phyloP scores from a whole-genome alignment of 495 filamentous ascomycete species.

The Podospora pseudoanserina region DNA sequence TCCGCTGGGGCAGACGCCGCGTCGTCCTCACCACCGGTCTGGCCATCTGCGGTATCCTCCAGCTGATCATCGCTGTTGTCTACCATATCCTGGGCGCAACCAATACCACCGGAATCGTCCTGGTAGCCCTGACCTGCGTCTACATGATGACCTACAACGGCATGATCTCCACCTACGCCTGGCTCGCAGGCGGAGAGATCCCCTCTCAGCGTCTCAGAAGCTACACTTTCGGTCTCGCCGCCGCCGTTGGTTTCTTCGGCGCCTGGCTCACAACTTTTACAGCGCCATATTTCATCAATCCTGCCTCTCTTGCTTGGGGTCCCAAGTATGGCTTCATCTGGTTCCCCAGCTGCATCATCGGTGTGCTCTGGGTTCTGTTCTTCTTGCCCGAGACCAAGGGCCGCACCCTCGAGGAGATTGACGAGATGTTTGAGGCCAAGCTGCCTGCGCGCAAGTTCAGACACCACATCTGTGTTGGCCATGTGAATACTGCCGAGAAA shows the following conservation, averaged over 20 bases:
- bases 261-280: slow-evolving; percentile 59
- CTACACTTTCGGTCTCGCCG: slow-evolving; percentile 56
- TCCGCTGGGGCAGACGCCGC: slow-evolving; percentile 52
- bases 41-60: slow-evolving; percentile 49
- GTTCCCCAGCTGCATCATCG: slow-evolving; percentile 40
- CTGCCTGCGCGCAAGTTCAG: slow-evolving; percentile 44
- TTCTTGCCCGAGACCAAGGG: slow-evolving; percentile 56
- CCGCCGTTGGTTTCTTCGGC: slow-evolving; percentile 51
- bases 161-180: slow-evolving; percentile 55
- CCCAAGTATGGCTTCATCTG: slow-evolving; percentile 56
- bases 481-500: neutral
- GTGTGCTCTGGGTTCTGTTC: slow-evolving; percentile 45
- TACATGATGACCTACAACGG: slow-evolving; percentile 57
- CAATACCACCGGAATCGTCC: slow-evolving; percentile 46
- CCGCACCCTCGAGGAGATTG: slow-evolving; percentile 54
- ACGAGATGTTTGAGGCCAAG: slow-evolving; percentile 54
- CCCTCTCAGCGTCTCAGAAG: slow-evolving; percentile 52
- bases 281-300: slow-evolving; percentile 61
- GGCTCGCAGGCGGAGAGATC: slow-evolving; percentile 59
- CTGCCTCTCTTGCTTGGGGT: slow-evolving; percentile 53
- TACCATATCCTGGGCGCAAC: slow-evolving; percentile 50
- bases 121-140: slow-evolving; percentile 53
- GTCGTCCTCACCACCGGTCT: slow-evolving; percentile 52
- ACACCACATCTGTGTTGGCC: slow-evolving; percentile 31
- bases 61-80: slow-evolving; percentile 53